A percentile compares a stretch with the other conserved stretches of the same genome.
phyloP scores from a whole-genome alignment of 208 protist species.

The Phytomonas sp. region DNA sequence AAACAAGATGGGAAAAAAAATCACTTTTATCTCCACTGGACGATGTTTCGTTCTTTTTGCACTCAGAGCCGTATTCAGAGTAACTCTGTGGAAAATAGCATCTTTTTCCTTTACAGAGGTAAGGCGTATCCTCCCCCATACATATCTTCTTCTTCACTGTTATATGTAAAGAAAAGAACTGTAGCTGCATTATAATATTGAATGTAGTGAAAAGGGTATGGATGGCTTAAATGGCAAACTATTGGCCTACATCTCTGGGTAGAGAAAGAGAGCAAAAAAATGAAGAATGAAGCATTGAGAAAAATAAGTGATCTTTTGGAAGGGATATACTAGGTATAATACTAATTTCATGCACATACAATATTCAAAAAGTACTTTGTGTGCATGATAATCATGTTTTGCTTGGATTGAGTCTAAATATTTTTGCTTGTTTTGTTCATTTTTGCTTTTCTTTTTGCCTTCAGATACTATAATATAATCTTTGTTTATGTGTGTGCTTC shows the following conservation, averaged over 20 bases:
- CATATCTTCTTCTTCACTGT: neutral
- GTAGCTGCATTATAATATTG: neutral
- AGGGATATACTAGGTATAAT: neutral
- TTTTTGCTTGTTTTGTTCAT: slow-evolving; percentile 7
- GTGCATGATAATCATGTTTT: neutral
- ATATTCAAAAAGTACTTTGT: neutral
- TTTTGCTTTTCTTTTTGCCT: neutral
- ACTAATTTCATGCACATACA: neutral
- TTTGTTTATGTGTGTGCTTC: neutral
- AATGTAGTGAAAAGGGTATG: neutral
- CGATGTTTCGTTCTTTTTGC: neutral
- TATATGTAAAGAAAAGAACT: neutral
- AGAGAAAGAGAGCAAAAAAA: slow-evolving; percentile 7
- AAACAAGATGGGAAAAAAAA: neutral
- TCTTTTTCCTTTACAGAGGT: neutral
- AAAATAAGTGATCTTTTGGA: neutral
- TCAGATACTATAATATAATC: neutral
- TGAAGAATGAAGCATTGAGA: slow-evolving; percentile 8
- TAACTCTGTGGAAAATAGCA: neutral
- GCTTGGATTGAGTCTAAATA: neutral
- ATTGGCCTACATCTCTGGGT: neutral
- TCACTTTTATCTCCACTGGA: neutral
- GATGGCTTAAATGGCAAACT: neutral
- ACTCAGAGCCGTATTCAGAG: neutral
- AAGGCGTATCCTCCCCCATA: neutral